Evolutionary conservation across 495 filamentous ascomycete species (phyloP).

Genomic region (Chlorociboria aeruginascens): DNA sequence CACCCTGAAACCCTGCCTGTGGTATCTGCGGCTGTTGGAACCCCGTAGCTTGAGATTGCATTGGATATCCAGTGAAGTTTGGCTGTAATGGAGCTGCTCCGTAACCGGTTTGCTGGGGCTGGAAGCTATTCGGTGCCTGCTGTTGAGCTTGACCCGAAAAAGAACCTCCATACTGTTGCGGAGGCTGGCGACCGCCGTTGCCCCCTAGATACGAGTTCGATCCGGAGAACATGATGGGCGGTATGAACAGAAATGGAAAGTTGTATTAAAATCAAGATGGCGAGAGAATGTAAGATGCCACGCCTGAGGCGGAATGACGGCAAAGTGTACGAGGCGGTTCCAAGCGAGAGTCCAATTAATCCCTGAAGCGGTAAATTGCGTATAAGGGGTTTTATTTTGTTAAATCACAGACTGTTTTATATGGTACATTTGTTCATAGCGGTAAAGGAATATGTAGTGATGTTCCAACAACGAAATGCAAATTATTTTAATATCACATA

Average conservation of each 20-base stretch:
- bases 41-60: conserved; percentile 34
- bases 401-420: not conserved
- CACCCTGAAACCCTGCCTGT: not conserved
- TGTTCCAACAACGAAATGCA: too few species aligned
- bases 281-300: not conserved
- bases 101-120: conserved; percentile 46
- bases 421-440: too few species aligned
- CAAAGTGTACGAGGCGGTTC: too few species aligned
- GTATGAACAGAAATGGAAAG: not conserved
- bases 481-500: too few species aligned
- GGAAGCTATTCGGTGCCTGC: conserved; percentile 33
- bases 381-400: too few species aligned
- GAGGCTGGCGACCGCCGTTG: conserved; percentile 63
- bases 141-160: conserved; percentile 44
- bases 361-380: too few species aligned
- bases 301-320: not conserved
- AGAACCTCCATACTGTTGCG: conserved; percentile 33
- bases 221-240: conserved; percentile 74
- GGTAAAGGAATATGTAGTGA: too few species aligned
- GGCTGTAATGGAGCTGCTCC: conserved; percentile 48
- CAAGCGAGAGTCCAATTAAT: too few species aligned
- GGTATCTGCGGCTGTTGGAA: conserved; percentile 34
- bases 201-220: conserved; percentile 73
- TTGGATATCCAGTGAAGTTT: conserved; percentile 46
- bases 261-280: not conserved